Base-by-base conservation (phyloP, 495 filamentous ascomycete species). In the Penicillium cinerascens region DNA sequence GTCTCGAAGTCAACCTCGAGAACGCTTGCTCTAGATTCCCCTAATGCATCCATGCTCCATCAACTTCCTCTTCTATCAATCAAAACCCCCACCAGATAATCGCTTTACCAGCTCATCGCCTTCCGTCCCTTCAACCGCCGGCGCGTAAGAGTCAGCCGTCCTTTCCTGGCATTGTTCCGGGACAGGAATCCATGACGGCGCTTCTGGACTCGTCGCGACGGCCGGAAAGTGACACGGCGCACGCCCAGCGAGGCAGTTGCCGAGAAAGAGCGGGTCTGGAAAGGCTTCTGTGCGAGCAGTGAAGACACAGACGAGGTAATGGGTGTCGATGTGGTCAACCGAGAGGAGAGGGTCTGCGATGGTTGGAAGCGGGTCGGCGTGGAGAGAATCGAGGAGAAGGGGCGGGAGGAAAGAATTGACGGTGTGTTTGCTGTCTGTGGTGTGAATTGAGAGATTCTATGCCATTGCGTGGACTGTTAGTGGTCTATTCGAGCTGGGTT, bases 161-260 rank as follows among this genome's bases (percentile, higher is more conserved):
- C 86, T 25, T 75, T 80, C 58, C 76, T 70, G 20, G 76, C 78
- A 61, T 71, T 71, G 51, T 84, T 56, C 52, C 87, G 63, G 13
- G 80, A 71, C 66, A 89, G 69, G 69, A 87, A 89, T 0, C 87
- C 87, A 67, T 82, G 80, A 52, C 87, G 74, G 53, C 87, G 73
- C 73, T 89, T 90, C 65, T 87, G 78, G 39, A 90, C 85, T 44
- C 79, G 67, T 54, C 88, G 85, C 44, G 79, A 84, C 4, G 85
- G 86, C 42, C 80, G 78, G 59, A 77, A 89, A 4, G 87, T 89
- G 51, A 79, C 60, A 50, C 87, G 73, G 37, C 75, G 79, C 11
- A 75, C 77, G 55, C 73, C 76, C 21, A 85, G 67, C 10, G 70
- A 64, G 8, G 72, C 68, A 37, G 69, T 72, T 16, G 72, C 68